Conservation (phyloP, 331 rosid genomes). For the Spiraea crenata region DNA sequence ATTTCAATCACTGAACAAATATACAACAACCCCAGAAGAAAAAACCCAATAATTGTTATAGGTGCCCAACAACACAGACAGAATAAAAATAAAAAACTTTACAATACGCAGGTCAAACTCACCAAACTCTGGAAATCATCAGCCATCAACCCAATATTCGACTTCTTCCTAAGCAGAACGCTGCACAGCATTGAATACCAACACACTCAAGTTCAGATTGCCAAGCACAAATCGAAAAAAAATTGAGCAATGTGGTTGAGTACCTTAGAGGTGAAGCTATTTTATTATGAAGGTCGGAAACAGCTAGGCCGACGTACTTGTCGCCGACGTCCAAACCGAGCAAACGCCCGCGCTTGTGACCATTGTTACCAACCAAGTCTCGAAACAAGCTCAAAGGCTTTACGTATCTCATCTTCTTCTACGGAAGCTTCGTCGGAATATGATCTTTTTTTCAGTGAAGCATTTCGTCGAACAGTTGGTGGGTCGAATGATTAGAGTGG, state of each 20-base stretch:
- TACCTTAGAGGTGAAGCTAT: slow-evolving; percentile 77
- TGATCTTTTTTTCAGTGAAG: neutral
- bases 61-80: neutral
- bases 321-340: slow-evolving; percentile 89
- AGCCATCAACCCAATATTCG: slow-evolving; percentile 49
- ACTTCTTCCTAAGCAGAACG: slow-evolving; percentile 68
- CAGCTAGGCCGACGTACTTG: slow-evolving; percentile 80
- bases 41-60: neutral
- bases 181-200: slow-evolving; percentile 31
- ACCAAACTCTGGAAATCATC: slow-evolving; percentile 64
- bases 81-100: neutral
- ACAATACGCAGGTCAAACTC: slow-evolving; percentile 24
- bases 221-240: neutral
- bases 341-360: slow-evolving; percentile 44
- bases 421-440: neutral
- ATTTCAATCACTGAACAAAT: neutral
- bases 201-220: neutral
- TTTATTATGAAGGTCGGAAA: slow-evolving; percentile 60
- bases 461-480: slow-evolving; percentile 12
- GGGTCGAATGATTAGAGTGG: neutral
- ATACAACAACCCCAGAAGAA: neutral
- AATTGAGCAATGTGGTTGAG: neutral
- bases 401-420: slow-evolving; percentile 46
- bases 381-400: slow-evolving; percentile 60
- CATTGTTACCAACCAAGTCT: slow-evolving; percentile 31